Evolutionary conservation across 2,329 filamentous ascomycete species (phyloP), one percentile per base, ranked within the genome.

Genomic region (Cladosporium colombiae): DNA sequence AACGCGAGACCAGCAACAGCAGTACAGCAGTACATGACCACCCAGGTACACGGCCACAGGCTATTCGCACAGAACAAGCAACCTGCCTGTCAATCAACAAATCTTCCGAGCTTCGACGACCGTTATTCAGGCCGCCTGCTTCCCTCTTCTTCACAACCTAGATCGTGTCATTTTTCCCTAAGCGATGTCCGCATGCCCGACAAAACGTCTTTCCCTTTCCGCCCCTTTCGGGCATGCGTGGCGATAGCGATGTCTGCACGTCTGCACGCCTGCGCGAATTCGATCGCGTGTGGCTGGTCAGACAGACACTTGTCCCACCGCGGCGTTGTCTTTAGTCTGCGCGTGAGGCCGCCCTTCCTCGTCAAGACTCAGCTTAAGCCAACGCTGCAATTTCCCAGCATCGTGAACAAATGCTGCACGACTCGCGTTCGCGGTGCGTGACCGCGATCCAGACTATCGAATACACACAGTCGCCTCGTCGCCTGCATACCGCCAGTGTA

Each of bases 251-350:
- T 29, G 27, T 25, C 49, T 52, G 49, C 49, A 52, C 44, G 25
- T 27, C 61, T 63, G 61, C 50, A 53, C 61, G 50, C 31, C 33
- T 56, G 61, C 61, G 31, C 50, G 23, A 62, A 55, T 62, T n/a
- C 61, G 61, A 63, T 25, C 31, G 61, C 50, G 25, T 31, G 61
- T 63, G 61, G 61, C 61, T 55, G 55, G 61, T 35, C 33, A 31
- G 50, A 63, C 49, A 56, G 50, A 37, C 61, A 50, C 61, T 63
- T 63, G 61, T 63, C 61, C 55, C 61, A 63, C 61, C 61, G 61
- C 61, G 33, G 61, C 35, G 49, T 37, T 63, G 50, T 29, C 50
- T 56, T 50, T 52, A 50, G 40, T 49, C 27, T 37, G 60, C 60
- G 60, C 60, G 46, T 53, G 60, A 46, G 33, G 23, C 35, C n/a